Evolutionary conservation across 2,329 filamentous ascomycete species (phyloP).

Genomic region (Akanthomyces dipterigenus): DNA sequence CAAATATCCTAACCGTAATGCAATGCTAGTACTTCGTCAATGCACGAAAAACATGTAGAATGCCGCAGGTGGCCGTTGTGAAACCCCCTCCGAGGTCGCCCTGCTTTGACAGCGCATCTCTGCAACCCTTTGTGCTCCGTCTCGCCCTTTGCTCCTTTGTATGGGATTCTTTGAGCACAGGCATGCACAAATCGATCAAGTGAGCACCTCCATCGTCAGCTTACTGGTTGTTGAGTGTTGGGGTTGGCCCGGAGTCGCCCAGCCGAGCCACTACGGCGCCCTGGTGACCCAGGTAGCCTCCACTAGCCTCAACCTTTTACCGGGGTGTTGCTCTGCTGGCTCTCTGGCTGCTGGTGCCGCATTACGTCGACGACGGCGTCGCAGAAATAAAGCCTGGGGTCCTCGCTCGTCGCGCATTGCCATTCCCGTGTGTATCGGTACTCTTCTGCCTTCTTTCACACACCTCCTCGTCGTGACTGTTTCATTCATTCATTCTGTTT

Average conservation of each 20-base stretch:
- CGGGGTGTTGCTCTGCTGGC: not conserved
- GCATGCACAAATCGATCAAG: not conserved
- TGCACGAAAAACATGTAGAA: not conserved
- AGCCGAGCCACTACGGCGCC: not conserved
- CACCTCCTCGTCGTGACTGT: not conserved
- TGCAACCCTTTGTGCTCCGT: not conserved
- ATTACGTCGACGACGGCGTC: conserved; percentile 8
- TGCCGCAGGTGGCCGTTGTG: not conserved
- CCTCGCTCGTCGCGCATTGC: not conserved
- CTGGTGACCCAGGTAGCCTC: conserved; percentile 1
- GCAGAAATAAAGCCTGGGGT: not conserved
- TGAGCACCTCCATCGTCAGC: conserved; percentile 8
- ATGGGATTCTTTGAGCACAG: not conserved
- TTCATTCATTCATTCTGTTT: not conserved
- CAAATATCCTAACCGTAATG: not conserved
- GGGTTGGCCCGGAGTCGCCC: conserved; percentile 6
- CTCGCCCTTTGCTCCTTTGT: not conserved
- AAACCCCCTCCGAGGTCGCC: not conserved
- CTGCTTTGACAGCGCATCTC: not conserved
- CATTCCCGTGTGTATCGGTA: not conserved
- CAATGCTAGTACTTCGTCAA: not conserved
- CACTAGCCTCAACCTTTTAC: conserved; percentile 8
- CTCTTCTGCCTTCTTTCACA: not conserved
- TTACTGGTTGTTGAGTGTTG: conserved; percentile 15
- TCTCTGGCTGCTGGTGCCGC: not conserved